Evolutionary conservation across 2,329 filamentous ascomycete species (phyloP).

Genomic region (Epichloe sylvatica): DNA sequence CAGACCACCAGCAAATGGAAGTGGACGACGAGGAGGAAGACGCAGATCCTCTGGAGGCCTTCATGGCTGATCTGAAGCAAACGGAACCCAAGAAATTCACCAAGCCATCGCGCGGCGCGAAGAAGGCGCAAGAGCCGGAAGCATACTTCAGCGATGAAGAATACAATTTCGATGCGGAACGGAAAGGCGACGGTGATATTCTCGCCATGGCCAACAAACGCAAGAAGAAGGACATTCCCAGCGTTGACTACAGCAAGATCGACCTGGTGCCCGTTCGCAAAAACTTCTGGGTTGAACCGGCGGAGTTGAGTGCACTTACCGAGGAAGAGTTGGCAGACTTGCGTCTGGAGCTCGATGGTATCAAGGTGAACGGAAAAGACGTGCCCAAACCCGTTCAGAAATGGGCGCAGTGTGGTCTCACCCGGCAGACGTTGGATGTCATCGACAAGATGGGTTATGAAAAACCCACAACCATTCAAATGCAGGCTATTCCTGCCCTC

Average conservation of each 20-base stretch:
- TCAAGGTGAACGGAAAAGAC: conserved; percentile 80
- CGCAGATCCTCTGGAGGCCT: conserved; percentile 87
- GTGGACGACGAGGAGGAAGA: conserved; percentile 51
- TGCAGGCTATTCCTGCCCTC: conserved; percentile 84
- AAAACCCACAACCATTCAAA: conserved; percentile 83
- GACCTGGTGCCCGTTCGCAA: conserved; percentile 79
- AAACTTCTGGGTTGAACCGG: conserved; percentile 86
- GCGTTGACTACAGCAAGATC: conserved; percentile 73
- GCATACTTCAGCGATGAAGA: conserved; percentile 86
- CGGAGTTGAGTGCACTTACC: conserved; percentile 68
- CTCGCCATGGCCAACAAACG: conserved; percentile 46
- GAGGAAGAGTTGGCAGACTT: conserved; percentile 72
- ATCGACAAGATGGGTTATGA: conserved; percentile 72
- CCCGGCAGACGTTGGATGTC: conserved; percentile 74
- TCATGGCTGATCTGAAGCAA: conserved; percentile 62
- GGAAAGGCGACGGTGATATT: conserved; percentile 33
- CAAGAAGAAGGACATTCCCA: conserved; percentile 94
- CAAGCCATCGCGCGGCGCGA: conserved; percentile 23
- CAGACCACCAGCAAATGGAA: conserved; percentile 42
- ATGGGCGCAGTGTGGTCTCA: conserved; percentile 90
- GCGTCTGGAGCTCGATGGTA: conserved; percentile 79
- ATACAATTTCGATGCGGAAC: conserved; percentile 37
- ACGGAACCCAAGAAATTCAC: conserved; percentile 34
- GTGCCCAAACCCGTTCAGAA: conserved; percentile 89
- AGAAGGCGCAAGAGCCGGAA: conserved; percentile 55